Conservation (phyloP, 805 yeast genomes). For the Candida odintsovae region DNA sequence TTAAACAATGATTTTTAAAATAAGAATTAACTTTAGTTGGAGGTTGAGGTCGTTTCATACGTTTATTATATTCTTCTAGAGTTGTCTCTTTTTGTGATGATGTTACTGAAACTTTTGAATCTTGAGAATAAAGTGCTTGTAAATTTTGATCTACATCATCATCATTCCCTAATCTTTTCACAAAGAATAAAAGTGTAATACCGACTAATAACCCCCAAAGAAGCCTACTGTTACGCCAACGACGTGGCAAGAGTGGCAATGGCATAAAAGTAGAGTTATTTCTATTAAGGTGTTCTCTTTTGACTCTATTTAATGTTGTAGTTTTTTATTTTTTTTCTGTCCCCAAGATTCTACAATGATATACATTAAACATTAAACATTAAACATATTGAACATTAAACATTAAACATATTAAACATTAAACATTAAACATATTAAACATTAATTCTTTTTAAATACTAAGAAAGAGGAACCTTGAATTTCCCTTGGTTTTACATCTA, state of each 20-base stretch:
- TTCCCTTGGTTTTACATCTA: background rate
- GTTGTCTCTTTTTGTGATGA: too few species aligned
- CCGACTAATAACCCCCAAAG: background rate
- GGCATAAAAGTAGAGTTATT: background rate
- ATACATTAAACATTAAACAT: too few species aligned
- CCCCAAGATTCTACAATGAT: too few species aligned
- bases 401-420: too few species aligned
- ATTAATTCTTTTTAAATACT: background rate
- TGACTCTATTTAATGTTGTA: too few species aligned
- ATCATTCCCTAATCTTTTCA: background rate
- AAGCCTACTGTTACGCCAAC: background rate
- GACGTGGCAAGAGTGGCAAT: background rate
- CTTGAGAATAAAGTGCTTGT: background rate
- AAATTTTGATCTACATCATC: background rate
- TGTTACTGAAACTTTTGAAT: too few species aligned
- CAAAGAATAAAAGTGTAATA: background rate
- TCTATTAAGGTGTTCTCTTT: too few species aligned
- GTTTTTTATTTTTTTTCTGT: too few species aligned
- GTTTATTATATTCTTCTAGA: background rate
- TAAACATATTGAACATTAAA: too few species aligned
- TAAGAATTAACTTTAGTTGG: background rate
- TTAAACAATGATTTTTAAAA: slow-evolving; percentile 39
- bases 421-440: too few species aligned
- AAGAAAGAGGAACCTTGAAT: background rate
- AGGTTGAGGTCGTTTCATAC: background rate